Base-by-base conservation (phyloP, 2,329 filamentous ascomycete species). In the Penicillium sp. region DNA sequence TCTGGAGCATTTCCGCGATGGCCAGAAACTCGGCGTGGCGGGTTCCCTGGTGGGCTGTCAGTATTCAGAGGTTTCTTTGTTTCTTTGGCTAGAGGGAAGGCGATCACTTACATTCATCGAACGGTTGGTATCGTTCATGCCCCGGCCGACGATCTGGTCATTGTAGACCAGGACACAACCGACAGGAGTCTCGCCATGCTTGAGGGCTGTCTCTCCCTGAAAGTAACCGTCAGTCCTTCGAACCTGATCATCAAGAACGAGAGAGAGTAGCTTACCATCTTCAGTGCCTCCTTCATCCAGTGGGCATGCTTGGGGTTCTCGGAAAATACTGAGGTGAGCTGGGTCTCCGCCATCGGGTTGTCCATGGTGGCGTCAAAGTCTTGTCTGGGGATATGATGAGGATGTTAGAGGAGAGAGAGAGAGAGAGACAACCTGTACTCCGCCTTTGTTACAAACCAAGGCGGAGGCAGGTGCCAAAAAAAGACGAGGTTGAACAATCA, bases 81-180 rank as follows among this genome's bases (percentile, higher is more conserved):
- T 26, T 37, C 1, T 9, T 17, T 12, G 13, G 7, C 4, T 15
- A 37, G 35, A 15, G 13, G 19, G 13, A 15, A 42, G 13, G 24
- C 19, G 9, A 54, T 53, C 19, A 74, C 80, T 55, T 76, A 86
- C 84, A 75, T 87, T 88, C 73, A 94, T 88, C 28, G 91, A 95
- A 69, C 91, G 85, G 72, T 97, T 99, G 57, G 95, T 99, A 66
- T 96, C 95, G 72, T 99, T 99, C 91, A 97, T 97, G 65, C 95
- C 95, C 65, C 86, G 86, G 45, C 92, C 93, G 67, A 99, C 93
- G 66, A 97, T 85, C 68, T 87, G 84, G 67, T 88, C 89, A 30
- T 91, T 80, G 74, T 93, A 86, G 24, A 98, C 93, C 57, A 99
- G 88, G 35, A 99, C 93, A 78, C 95, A 99, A 53, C 95, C 96